Conservation (phyloP, 139 green algal species). For the Coelastrella sp. region DNA sequence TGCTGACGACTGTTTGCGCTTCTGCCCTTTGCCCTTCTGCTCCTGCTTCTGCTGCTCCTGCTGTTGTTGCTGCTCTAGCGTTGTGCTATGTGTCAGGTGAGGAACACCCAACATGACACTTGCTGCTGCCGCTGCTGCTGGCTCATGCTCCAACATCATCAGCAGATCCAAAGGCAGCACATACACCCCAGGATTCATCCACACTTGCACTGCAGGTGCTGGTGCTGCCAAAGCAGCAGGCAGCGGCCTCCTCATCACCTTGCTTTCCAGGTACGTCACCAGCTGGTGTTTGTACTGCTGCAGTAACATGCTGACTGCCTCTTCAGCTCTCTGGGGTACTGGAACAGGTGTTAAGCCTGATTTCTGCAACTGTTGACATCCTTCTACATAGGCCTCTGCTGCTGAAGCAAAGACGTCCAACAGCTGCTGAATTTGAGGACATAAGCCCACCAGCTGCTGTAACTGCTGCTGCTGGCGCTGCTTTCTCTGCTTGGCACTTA, state of each 20-base stretch:
- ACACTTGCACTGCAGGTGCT: slow-evolving; percentile 3
- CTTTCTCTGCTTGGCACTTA: too few species aligned
- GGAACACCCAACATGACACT: slow-evolving; percentile 14
- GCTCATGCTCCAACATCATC: slow-evolving; percentile 20
- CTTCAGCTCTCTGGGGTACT: slow-evolving; percentile 3
- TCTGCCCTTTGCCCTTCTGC: neutral
- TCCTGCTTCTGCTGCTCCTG: neutral
- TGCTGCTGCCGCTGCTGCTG: slow-evolving; percentile 18
- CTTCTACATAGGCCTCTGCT: neutral
- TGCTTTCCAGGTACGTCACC: neutral
- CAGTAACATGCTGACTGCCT: neutral
- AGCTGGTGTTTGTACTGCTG: neutral
- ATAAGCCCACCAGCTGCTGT: too few species aligned
- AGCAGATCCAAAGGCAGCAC: slow-evolving; percentile 24
- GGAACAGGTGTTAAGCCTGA: neutral
- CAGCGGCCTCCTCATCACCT: too few species aligned
- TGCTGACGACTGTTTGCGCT: neutral
- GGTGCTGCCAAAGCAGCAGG: neutral
- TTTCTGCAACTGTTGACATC: neutral
- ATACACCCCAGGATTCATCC: slow-evolving; percentile 32
- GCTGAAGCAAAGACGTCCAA: neutral
- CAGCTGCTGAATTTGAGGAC: neutral
- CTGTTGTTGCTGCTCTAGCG: neutral
- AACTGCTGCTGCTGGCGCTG: neutral
- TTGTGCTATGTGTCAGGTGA: neutral